Percentiles rank a stretch among this genome's conserved stretches.
Conservation (phyloP, 208 protist genomes). For the Acanthamoeba rhysodes region DNA sequence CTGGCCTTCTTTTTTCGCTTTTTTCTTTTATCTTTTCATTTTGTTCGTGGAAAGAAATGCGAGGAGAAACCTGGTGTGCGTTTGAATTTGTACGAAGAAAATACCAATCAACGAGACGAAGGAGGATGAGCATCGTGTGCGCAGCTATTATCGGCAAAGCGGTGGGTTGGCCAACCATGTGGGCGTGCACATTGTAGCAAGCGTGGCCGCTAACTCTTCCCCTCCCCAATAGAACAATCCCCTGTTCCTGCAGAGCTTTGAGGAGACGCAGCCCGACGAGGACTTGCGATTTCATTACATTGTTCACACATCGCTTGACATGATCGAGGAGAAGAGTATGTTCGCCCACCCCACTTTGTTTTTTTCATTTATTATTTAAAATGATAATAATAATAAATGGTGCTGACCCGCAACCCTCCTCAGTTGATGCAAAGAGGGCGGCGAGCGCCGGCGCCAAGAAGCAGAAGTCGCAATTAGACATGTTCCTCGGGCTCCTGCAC, state of each 20-base stretch:
- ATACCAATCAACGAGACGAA: background rate
- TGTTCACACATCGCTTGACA: conserved; percentile 80
- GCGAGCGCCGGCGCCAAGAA: conserved; percentile 12
- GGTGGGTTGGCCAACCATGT: background rate
- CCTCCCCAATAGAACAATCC: conserved; percentile 76
- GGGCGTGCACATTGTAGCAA: too few species aligned
- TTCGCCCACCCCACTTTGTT: background rate
- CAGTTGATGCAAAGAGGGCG: conserved; percentile 41
- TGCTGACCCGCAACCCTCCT: too few species aligned
- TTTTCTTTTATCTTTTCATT: too few species aligned
- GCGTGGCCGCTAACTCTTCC: background rate
- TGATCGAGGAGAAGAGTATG: conserved; percentile 80
- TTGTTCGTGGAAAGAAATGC: background rate
- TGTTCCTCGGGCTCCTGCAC: conserved; percentile 78
- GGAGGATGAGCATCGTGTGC: conserved; percentile 58
- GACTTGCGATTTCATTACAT: conserved; percentile 82
- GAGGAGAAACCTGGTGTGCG: background rate
- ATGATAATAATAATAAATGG: too few species aligned
- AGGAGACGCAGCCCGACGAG: background rate
- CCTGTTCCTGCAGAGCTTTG: conserved; percentile 78
- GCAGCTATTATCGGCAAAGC: conserved; percentile 74
- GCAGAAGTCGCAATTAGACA: conserved; percentile 46
- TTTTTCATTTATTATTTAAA: background rate
- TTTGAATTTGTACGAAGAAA: background rate
- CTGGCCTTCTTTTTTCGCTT: too few species aligned